Conservation (phyloP, 108 stramenopile species). For the Mayamaea pseudoterrestris region DNA sequence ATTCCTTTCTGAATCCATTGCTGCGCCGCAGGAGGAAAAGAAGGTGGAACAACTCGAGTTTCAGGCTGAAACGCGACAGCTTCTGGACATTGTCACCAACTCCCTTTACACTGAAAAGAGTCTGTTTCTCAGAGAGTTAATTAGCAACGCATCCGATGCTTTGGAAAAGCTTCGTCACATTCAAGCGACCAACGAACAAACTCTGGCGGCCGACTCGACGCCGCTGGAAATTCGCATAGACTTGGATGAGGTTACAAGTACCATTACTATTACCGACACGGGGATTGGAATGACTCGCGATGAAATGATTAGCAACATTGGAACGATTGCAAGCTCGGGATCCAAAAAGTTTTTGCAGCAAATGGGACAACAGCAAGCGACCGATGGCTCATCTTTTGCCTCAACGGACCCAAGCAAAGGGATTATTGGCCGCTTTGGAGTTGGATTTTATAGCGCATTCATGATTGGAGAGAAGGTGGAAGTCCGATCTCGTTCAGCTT, state of each 20-base stretch:
- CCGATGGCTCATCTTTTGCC: neutral
- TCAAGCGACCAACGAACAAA: constrained; percentile 29
- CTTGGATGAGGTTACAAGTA: constrained; percentile 74
- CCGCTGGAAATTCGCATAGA: constrained; percentile 74
- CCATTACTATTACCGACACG: constrained; percentile 89
- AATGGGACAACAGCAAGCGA: constrained; percentile 19
- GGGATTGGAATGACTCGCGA: constrained; percentile 91
- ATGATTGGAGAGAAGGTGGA: constrained; percentile 90
- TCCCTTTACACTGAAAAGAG: constrained; percentile 98
- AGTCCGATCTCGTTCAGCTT: constrained; percentile 64
- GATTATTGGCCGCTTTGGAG: constrained; percentile 97
- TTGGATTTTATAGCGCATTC: constrained; percentile 96
- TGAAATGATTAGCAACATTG: constrained; percentile 86
- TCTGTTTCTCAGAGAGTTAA: constrained; percentile 95
- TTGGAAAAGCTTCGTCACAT: constrained; percentile 92
- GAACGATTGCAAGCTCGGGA: constrained; percentile 95
- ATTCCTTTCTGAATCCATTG: no score
- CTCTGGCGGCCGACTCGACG: constrained; percentile 31
- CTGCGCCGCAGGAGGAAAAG: no score
- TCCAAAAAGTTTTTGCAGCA: constrained; percentile 84
- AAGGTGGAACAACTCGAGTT: constrained; percentile 36
- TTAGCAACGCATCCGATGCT: constrained; percentile 95
- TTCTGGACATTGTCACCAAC: constrained; percentile 89
- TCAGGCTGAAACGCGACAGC: constrained; percentile 88
- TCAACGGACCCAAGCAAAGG: constrained; percentile 22